Base-by-base conservation (phyloP, 2,329 filamentous ascomycete species). In the Fusarium torreyae region DNA sequence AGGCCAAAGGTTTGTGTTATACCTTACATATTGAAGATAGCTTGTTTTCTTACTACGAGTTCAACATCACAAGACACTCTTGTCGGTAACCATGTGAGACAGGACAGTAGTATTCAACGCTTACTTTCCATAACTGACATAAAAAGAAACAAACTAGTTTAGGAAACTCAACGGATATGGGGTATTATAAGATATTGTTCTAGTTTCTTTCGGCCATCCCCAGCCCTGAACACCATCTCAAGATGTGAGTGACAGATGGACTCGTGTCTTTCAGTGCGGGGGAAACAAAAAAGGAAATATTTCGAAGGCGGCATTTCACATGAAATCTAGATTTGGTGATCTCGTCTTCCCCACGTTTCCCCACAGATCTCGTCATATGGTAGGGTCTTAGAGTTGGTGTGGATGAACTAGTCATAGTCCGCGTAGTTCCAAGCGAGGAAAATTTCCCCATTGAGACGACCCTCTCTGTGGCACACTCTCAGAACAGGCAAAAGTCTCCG, bases 271-370 rank as follows among this genome's bases (percentile, higher is more conserved):
- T 13, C 10, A 31, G 2, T 42, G 55, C 22, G 31, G 45, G 36
- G 53, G 18, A 51, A 26, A 18, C 31, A 10, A 43, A 42, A 53
- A 31, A 31, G 48, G 48, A 53, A 57, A 57, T 26, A 36, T 44
- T 40, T 28, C 42, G 7, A 62, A 57, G 17, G 18, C 14, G 48
- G 49, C 17, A 51, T 40, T 39, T 31, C 13, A 34, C 38, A 11
- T 44, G n/a, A 26, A 54, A 36, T 44, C 13, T 59, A 28, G 55
- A 43, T 63, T n/a, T 45, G n/a, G 26, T 31, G 10, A 31, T 31
- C 28, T 45, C 20, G 7, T 33, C 34, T 64, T 26, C 66, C 66
- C 63, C 68, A 38, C 34, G 56, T 62, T 66, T 42, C 66, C 66
- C 66, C 63, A 46, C 56, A 63, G 48, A 67, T 66, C 45, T 53